Conservation (phyloP, 345 rosid genomes). For the Eucalyptus decipiens region DNA sequence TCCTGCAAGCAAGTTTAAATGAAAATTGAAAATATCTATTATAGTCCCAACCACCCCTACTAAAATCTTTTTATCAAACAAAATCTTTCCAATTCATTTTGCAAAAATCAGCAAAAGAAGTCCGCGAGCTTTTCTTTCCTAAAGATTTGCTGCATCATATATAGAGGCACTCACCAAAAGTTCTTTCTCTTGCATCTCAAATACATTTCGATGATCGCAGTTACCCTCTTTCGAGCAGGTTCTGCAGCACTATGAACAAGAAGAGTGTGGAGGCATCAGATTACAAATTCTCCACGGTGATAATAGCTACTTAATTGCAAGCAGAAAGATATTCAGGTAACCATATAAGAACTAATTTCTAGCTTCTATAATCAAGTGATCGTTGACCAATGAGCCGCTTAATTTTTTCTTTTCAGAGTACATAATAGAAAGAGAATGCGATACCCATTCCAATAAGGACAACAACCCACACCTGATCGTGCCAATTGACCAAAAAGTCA, state of each 20-base stretch:
- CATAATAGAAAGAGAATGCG: not conserved
- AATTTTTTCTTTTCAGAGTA: not conserved
- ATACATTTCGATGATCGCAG: conserved; percentile 27
- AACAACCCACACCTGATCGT: not conserved
- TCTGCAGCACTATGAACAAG: conserved; percentile 34
- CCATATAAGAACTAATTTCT: not conserved
- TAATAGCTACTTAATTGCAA: not conserved
- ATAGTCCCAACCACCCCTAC: not conserved
- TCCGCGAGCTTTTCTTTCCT: not conserved
- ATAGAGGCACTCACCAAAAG: conserved; percentile 35
- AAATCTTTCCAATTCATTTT: not conserved
- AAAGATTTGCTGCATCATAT: not conserved
- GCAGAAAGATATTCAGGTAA: not conserved
- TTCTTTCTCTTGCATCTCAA: conserved; percentile 68
- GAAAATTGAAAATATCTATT: not conserved
- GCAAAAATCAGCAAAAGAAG: not conserved
- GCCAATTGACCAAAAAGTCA: not conserved
- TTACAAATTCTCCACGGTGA: not conserved
- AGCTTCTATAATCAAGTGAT: not conserved
- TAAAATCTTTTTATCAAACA: not conserved
- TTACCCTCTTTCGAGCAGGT: conserved; percentile 23
- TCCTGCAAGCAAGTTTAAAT: not conserved
- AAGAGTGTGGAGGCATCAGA: not conserved
- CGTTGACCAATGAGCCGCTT: not conserved
- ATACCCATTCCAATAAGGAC: not conserved